These are phyloP conservation scores for Melampsora americana DNA, from an alignment of 1,284 basidiomycete species.

Conservation along the genomic window DNA sequence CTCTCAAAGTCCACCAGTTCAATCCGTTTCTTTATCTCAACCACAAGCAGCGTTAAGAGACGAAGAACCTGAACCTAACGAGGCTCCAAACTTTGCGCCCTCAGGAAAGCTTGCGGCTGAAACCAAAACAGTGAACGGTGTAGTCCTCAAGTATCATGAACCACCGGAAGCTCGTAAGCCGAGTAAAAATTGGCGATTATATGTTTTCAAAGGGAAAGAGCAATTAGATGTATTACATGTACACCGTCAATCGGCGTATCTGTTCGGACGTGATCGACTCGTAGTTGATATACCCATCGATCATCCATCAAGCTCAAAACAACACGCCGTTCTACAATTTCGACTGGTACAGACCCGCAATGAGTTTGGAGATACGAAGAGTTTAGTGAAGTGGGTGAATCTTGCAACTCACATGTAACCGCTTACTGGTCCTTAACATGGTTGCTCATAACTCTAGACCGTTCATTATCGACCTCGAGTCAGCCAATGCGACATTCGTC, in stretches of 20 bases:
- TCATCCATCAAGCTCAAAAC: constrained; percentile 96
- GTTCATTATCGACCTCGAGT: constrained; percentile 93
- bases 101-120: constrained; percentile 92
- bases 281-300: constrained; percentile 87
- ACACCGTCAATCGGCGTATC: constrained; percentile 85
- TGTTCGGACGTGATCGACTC: constrained; percentile 81
- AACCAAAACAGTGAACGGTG: constrained; percentile 81
- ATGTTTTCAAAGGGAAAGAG: constrained; percentile 92
- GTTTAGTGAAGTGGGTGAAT: constrained; percentile 69
- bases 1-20: background rate
- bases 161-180: constrained; percentile 96
- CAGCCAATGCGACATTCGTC: constrained; percentile 88
- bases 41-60: background rate
- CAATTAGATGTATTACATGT: constrained; percentile 86
- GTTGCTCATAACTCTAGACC: constrained; percentile 61
- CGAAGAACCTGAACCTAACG: background rate
- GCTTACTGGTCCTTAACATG: too few species aligned
- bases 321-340: constrained; percentile 95
- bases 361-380: constrained; percentile 76
- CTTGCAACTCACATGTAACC: background rate
- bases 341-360: constrained; percentile 79
- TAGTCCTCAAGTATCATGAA: constrained; percentile 95
- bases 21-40: background rate
- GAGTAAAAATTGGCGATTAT: constrained; percentile 77
- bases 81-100: constrained; percentile 75